A percentile compares a stretch with the other conserved stretches of the same genome.
These are phyloP conservation scores for Talaromyces sp. DNA, from an alignment of 2,329 filamentous ascomycete species.

Conservation along the genomic window DNA sequence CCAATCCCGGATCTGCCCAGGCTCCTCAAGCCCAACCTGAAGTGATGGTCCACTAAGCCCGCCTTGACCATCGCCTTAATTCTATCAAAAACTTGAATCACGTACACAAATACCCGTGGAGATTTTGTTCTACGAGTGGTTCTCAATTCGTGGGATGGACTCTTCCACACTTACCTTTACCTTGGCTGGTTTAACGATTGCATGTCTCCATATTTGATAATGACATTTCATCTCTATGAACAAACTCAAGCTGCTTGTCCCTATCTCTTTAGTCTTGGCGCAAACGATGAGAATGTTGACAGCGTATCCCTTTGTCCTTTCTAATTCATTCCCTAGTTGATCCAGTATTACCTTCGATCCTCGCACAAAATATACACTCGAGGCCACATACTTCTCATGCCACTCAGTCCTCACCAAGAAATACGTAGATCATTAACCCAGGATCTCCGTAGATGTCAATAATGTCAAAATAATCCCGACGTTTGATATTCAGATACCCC, in stretches of 20 bases:
- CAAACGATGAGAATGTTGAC: not conserved
- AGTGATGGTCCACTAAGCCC: slow-evolving; percentile 48
- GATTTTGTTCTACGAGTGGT: slow-evolving; percentile 10
- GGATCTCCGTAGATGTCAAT: not conserved
- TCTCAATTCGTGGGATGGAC: slow-evolving; percentile 1
- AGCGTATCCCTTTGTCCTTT: not conserved
- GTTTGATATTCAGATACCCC: not conserved
- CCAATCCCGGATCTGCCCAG: slow-evolving; percentile 32
- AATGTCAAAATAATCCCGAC: not conserved
- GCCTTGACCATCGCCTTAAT: not conserved
- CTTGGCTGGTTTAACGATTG: slow-evolving; percentile 15
- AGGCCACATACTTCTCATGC: not conserved
- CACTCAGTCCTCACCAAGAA: not conserved
- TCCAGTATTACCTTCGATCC: no score
- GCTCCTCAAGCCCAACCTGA: slow-evolving; percentile 40
- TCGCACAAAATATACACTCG: not conserved
- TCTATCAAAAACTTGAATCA: slow-evolving; percentile 16
- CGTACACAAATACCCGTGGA: slow-evolving; percentile 19
- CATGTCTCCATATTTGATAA: slow-evolving; percentile 19
- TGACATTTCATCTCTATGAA: slow-evolving; percentile 11
- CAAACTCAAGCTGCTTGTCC: not conserved
- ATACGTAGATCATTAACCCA: not conserved
- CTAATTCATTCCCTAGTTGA: not conserved
- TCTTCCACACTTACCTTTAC: not conserved
- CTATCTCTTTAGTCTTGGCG: not conserved